These are phyloP conservation scores for Vitis labrusca DNA, from an alignment of 164 flowering plant genomes.

Conservation along the genomic window DNA sequence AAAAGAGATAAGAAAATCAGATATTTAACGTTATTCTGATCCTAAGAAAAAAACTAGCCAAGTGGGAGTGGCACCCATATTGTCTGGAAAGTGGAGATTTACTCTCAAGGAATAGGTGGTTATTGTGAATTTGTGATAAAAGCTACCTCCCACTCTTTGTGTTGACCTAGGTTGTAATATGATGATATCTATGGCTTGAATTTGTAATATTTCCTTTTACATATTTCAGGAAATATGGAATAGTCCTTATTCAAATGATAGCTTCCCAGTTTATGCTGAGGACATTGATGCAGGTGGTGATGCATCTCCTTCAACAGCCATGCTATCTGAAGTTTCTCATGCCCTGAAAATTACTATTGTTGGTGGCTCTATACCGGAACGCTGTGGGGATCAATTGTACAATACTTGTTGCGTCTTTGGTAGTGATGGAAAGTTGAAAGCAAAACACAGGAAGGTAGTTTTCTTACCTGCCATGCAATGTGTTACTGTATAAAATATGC, in stretches of 20 bases:
- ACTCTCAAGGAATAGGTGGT: no score
- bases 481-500: background rate
- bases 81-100: no score
- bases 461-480: background rate
- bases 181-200: background rate
- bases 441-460: slow-evolving; percentile 88
- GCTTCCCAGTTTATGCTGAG: slow-evolving; percentile 94
- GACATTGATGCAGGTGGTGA: slow-evolving; percentile 89
- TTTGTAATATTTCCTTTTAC: background rate
- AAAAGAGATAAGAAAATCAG: no score
- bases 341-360: slow-evolving; percentile 68
- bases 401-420: slow-evolving; percentile 93
- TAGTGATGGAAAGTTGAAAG: slow-evolving; percentile 78
- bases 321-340: slow-evolving; percentile 85
- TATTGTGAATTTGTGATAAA: no score
- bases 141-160: no score
- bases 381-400: slow-evolving; percentile 69
- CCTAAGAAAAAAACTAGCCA: no score
- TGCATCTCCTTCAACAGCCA: slow-evolving; percentile 83
- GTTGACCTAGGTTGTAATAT: no score
- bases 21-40: no score
- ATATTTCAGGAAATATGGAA: slow-evolving; percentile 92
- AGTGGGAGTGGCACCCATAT: no score
- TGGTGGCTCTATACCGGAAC: slow-evolving; percentile 96
- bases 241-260: slow-evolving; percentile 92